A percentile compares a stretch with the other conserved stretches of the same genome.
phyloP scores from a whole-genome alignment of 345 rosid genomes.

The Eucalyptus regnans region DNA sequence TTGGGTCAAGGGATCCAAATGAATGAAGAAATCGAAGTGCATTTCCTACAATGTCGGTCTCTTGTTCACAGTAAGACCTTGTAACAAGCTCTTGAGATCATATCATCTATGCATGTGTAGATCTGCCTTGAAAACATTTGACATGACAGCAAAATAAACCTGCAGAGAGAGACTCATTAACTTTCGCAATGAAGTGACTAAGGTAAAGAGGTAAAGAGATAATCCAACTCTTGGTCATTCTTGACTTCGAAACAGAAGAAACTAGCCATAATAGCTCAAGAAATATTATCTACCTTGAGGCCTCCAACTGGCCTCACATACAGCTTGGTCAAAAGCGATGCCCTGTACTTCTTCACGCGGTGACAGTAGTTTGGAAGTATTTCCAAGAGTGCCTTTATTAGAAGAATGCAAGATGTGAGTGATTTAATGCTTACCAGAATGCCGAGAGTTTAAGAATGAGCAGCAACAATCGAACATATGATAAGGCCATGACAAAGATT shows the following conservation, averaged over 20 bases:
- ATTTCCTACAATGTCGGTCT: conserved; percentile 17
- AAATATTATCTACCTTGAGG: conserved; percentile 21
- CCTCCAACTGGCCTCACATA: conserved; percentile 39
- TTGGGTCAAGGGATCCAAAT: conserved; percentile 24
- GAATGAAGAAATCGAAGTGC: conserved; percentile 42
- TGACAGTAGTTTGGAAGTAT: conserved; percentile 33
- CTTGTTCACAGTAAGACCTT: conserved; percentile 28
- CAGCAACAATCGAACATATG: neutral
- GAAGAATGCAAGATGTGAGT: neutral
- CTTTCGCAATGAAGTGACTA: neutral
- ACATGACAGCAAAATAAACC: conserved; percentile 48
- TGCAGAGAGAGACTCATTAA: neutral
- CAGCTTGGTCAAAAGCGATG: conserved; percentile 18
- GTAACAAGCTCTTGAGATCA: conserved; percentile 50
- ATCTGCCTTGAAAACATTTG: conserved; percentile 20
- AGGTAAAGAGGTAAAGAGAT: neutral
- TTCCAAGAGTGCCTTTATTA: conserved; percentile 19
- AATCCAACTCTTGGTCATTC: neutral
- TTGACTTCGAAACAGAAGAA: neutral
- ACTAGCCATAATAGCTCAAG: neutral
- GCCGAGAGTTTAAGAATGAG: neutral
- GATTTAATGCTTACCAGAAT: neutral
- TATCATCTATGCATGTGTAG: conserved; percentile 18
- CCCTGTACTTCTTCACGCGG: conserved; percentile 19
- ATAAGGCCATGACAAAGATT: neutral